A percentile compares a stretch with the other conserved stretches of the same genome.
phyloP scores from a whole-genome alignment of 2,329 filamentous ascomycete genomes.

The Xylaria arbuscula region DNA sequence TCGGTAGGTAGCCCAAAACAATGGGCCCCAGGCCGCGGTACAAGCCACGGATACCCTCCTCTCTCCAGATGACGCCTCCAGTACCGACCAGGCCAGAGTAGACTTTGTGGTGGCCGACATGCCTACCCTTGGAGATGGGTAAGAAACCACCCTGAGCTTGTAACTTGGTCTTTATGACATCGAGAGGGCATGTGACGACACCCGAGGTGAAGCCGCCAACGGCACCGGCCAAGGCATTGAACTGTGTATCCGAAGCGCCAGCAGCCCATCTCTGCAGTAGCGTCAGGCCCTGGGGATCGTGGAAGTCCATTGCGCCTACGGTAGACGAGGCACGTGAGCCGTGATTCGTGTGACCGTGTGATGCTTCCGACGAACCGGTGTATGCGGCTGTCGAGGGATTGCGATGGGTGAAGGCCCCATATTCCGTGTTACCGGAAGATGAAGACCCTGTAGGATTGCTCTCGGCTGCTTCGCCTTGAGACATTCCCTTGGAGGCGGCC shows the following conservation, averaged over 20 bases:
- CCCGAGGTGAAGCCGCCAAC: conserved; percentile 92
- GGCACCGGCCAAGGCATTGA: conserved; percentile 89
- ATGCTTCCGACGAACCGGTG: conserved; percentile 42
- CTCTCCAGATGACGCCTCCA: conserved; percentile 82
- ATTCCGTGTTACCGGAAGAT: conserved; percentile 48
- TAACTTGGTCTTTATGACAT: conserved; percentile 98
- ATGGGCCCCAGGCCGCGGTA: conserved; percentile 95
- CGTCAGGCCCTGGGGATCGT: conserved; percentile 52
- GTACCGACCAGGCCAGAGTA: conserved; percentile 92
- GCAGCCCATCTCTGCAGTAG: conserved; percentile 67
- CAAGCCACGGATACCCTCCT: conserved; percentile 90
- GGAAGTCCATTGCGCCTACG: conserved; percentile 47
- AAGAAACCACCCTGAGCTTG: conserved; percentile 91
- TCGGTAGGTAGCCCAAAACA: conserved; percentile 93
- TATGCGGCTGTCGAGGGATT: conserved; percentile 47
- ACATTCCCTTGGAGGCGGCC: conserved; percentile 56
- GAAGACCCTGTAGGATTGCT: conserved; percentile 48
- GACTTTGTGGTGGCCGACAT: conserved; percentile 66
- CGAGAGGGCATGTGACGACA: conserved; percentile 93
- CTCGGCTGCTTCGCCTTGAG: conserved; percentile 60
- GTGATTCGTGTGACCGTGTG: conserved; percentile 32
- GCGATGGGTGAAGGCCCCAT: conserved; percentile 50
- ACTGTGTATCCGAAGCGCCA: conserved; percentile 68
- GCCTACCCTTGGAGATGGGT: conserved; percentile 61
- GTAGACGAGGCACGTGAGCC: conserved; percentile 36